Evolutionary conservation across 169 alveolate genomes (phyloP).

Genomic region (Toxoplasma gondii): DNA sequence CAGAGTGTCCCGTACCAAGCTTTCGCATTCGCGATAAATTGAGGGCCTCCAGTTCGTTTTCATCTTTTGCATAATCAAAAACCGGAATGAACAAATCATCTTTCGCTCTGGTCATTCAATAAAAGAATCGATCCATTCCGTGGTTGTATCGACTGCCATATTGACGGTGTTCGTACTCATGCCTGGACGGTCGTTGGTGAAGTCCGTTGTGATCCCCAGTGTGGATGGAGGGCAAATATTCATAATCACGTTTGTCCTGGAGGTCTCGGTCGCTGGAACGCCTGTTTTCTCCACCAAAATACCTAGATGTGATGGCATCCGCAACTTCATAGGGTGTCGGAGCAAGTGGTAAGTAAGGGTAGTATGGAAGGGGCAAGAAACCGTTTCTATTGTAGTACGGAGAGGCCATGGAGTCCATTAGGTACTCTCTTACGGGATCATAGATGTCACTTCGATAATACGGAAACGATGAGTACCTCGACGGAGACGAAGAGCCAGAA

Average conservation of each 20-base stretch:
- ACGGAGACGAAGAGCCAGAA: neutral
- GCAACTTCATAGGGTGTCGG: neutral
- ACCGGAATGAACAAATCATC: too few species aligned
- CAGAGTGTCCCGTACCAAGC: too few species aligned
- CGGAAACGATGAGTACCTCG: neutral
- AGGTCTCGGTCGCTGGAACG: neutral
- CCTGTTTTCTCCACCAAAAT: neutral
- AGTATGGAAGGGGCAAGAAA: neutral
- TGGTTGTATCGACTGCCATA: conserved; percentile 20
- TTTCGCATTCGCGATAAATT: too few species aligned
- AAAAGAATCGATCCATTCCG: conserved; percentile 29
- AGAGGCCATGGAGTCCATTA: too few species aligned
- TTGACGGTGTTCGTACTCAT: conserved; percentile 27
- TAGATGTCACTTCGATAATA: neutral
- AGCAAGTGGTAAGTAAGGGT: neutral
- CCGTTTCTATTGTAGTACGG: neutral
- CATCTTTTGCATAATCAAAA: too few species aligned
- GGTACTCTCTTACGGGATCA: neutral
- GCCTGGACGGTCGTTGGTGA: conserved; percentile 5
- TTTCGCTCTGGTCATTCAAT: neutral
- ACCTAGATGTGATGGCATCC: neutral
- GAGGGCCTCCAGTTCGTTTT: too few species aligned
- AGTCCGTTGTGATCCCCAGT: neutral
- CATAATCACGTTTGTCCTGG: neutral
- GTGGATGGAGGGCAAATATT: neutral